Base-by-base conservation (phyloP, 1,284 basidiomycete genomes). In the Porogramme epimiltina region DNA sequence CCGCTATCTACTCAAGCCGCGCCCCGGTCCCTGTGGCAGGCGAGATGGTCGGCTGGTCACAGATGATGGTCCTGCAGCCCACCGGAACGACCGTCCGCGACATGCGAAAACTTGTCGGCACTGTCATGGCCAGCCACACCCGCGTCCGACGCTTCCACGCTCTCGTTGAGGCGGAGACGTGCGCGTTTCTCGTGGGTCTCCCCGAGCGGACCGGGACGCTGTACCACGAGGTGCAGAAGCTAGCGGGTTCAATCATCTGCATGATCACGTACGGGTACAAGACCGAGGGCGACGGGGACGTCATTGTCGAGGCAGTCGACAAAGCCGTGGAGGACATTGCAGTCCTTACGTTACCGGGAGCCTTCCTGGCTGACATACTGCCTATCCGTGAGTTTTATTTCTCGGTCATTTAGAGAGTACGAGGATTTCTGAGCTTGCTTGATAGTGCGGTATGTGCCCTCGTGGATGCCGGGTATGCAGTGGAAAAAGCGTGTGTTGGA, bases 11-110 rank as follows among this genome's bases (percentile, higher is more conserved):
- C 66, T 87, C 86, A 8, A 82, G 86, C 59, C 77, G 87, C 16
- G 84, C 86, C 0, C 69, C 70, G 18, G 42, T 71, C n/a, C 51
- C 54, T 6, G 66, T 73, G 53, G 61, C 52, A 11, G 63, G 66
- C 37, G 83, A 88, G 60, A 76, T 88, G 20, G 74, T 84, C 20
- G 85, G 86, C 31, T 88, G 85, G 86, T 80, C 81, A 50, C 73
- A 82, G 49, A 77, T 80, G 0, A 72, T 88, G 34, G 82, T 78
- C 19, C 74, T 89, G 46, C 70, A 81, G 37, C 81, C 76, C 23
- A 85, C 86, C 60, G 81, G 81, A 47, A 78, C 82, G 56, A 77
- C 76, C 25, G 80, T 85, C 63, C 82, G 84, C 42, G 79, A 79
- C 57, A 82, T 77, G 60, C 81, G 85, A 53, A 78, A 77, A 56